These are phyloP conservation scores for Phylloporus scabripes DNA, from an alignment of 768 basidiomycete species.

Conservation along the genomic window DNA sequence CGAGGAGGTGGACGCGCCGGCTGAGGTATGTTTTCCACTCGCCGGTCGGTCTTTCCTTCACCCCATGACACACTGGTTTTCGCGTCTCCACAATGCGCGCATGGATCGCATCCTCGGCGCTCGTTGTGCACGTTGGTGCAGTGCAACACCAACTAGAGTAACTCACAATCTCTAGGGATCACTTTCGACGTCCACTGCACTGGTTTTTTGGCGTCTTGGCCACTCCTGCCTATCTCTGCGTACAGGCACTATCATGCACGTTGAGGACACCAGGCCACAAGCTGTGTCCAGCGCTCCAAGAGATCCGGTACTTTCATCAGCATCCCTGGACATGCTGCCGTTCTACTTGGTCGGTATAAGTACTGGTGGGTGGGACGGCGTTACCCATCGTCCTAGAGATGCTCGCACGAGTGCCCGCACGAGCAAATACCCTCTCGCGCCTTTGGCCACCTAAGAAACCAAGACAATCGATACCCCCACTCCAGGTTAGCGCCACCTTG, in stretches of 20 bases:
- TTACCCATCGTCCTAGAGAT: neutral
- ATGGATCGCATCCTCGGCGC: too few relatives aligned
- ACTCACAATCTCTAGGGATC: neutral
- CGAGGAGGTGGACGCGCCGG: neutral
- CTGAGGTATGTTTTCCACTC: neutral
- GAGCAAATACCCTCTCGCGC: neutral
- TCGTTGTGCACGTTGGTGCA: neutral
- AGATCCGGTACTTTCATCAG: neutral
- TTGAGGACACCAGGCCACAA: neutral
- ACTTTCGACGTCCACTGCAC: neutral
- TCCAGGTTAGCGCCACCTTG: neutral
- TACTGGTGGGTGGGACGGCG: neutral
- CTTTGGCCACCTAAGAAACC: slow-evolving; percentile 3
- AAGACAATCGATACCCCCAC: neutral
- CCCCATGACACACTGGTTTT: too few relatives aligned
- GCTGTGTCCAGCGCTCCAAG: neutral
- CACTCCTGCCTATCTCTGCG: neutral
- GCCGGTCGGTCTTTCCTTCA: too few relatives aligned
- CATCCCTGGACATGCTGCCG: neutral
- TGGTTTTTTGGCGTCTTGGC: neutral
- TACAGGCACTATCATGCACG: neutral
- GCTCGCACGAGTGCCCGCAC: slow-evolving; percentile 1
- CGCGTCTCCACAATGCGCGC: neutral
- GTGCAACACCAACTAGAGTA: neutral
- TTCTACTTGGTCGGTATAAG: slow-evolving; percentile 3